Evolutionary conservation across 1,284 basidiomycete species (phyloP).

Genomic region (Anthracocystis walkeri): DNA sequence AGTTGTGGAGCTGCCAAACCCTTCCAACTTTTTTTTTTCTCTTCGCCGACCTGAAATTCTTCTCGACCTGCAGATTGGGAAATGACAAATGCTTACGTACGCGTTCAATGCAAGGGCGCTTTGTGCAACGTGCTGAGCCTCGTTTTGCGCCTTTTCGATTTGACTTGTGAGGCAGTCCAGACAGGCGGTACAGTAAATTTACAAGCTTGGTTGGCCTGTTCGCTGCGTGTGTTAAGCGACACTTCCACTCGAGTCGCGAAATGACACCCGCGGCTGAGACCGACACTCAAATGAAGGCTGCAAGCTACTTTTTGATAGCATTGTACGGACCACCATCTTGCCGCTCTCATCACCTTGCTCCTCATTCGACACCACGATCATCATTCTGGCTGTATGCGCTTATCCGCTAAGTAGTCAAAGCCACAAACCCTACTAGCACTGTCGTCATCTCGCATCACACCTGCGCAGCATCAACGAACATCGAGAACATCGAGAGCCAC

Average conservation of each 20-base stretch:
- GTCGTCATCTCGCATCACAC: not conserved
- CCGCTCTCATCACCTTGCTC: not conserved
- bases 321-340: not conserved
- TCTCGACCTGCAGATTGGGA: conserved; percentile 6
- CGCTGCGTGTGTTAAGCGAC: not conserved
- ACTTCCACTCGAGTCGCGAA: conserved; percentile 18
- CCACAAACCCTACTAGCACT: too few species aligned
- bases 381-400: not conserved
- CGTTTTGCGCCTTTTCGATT: conserved; percentile 3
- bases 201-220: not conserved
- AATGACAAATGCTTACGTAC: conserved; percentile 37
- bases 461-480: not conserved
- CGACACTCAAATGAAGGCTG: conserved; percentile 13
- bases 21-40: conserved; percentile 27
- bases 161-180: conserved; percentile 12
- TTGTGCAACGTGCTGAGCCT: conserved; percentile 9
- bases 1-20: conserved; percentile 29
- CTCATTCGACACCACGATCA: not conserved
- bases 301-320: conserved; percentile 10
- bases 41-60: conserved; percentile 27
- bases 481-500: not conserved
- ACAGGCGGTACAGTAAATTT: not conserved
- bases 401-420: too few species aligned
- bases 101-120: not conserved
- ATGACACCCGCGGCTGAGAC: conserved; percentile 29